Evolutionary conservation across 345 rosid genomes (phyloP), one percentile per base, ranked within the genome.

Genomic region (Eucalyptus globulus): DNA sequence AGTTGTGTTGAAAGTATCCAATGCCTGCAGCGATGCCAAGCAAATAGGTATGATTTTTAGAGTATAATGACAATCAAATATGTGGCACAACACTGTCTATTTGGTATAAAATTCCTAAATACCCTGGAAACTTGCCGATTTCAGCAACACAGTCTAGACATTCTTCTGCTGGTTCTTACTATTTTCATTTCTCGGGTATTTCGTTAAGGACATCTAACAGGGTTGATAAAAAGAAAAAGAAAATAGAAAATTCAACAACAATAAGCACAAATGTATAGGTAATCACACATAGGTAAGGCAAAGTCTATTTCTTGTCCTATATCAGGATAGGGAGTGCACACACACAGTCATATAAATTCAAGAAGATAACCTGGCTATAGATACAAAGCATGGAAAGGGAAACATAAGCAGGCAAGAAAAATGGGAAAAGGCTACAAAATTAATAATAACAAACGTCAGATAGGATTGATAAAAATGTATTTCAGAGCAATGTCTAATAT

Each of bases 1-100:
- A 29, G 98, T 92, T 16, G 98, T 94, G 92, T 96, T 95, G 94
- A 96, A 96, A 47, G 94, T 96, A 90, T 96, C 98, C 93, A 96
- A 88, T 49, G 98, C 98, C 98, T 95, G 97, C 92, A 92, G 89
- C 37, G 67, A 91, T 87, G 31, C 21, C 80, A 62, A 44, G 58
- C 54, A 56, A 47, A 40, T 37, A 76, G 81, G 85, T 40, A 40
- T 40, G 47, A 76, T 76, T 76, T 76, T 76, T 86, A 51, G 26
- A 50, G 56, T 51, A 50, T 14, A 51, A 76, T 22, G 85, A 76
- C 85, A 40, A 76, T 40, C 85, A 76, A 21, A 40, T 40, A 40
- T 40, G 14, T 21, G 12, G 22, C 7, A 76, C 47, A 76, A 22
- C 43, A 76, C 13, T 37, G 47, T 76, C 85, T 76, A 76, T 76